Base-by-base conservation (phyloP, 768 basidiomycete species). In the Amanita rubescens region DNA sequence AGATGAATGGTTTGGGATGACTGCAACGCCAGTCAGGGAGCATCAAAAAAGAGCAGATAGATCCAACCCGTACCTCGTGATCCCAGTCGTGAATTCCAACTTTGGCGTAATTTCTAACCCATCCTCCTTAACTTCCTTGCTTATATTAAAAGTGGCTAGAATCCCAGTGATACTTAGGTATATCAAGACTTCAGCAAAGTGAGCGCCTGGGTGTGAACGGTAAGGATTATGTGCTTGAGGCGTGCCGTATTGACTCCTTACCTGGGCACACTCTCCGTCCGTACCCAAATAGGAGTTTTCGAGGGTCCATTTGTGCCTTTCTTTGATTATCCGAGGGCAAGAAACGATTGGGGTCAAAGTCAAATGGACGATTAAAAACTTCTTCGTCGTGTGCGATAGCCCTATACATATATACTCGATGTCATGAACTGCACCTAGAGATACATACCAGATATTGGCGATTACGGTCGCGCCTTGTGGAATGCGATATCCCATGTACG, bases 381-480 rank as follows among this genome's bases (percentile, higher is more conserved):
- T 48, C 46, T 35, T 55, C 54, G 19, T 55, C 48, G n/a, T 49
- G 54, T 11, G 32, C 34, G n/a, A 55, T 49, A 11, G 46, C 45
- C 54, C 54, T 55, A 20, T n/a, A n/a, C n/a, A 14, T 1, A 27
- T n/a, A 3, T 22, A 27, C 22, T n/a, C 33, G 12, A 30, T 30
- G 30, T 20, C n/a, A 27, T 45, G 20, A 24, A 33, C 41, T 42
- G 19, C 27, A 11, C 24, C 11, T 22, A 41, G 27, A 10, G 38
- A 19, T 12, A 27, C 43, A 19, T 46, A 57, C 61, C 61, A 62
- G 22, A 49, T 59, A 38, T 61, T 61, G 12, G 55, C 55, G 27
- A 63, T 57, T 2, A 60, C 49, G 25, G 53, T 56, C 33, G 61
- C 44, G 1, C 58, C 61, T 14, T 48, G 50, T n/a, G 61, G 61